These are phyloP conservation scores for Aureobasidium sp. DNA, from an alignment of 2,329 filamentous ascomycete genomes.

Conservation along the genomic window DNA sequence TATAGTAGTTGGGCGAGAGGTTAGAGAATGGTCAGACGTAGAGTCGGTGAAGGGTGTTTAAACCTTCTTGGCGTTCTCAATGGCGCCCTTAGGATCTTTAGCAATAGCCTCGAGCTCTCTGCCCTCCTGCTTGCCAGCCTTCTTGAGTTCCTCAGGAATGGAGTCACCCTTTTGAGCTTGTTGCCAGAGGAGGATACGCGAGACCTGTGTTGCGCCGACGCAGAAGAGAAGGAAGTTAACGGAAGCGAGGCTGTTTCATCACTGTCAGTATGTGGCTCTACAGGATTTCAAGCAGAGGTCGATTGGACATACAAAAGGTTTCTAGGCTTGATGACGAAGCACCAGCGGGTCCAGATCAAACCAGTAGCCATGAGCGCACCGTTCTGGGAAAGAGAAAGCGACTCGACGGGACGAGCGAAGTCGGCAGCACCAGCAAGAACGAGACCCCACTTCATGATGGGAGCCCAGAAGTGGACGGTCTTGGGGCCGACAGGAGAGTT, in stretches of 20 bases:
- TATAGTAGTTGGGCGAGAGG: neutral
- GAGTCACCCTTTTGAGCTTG: slow-evolving; percentile 47
- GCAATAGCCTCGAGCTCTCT: slow-evolving; percentile 23
- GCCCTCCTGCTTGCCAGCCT: slow-evolving; percentile 28
- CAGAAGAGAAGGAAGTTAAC: slow-evolving; percentile 97
- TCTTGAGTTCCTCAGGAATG: slow-evolving; percentile 34
- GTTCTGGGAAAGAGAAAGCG: slow-evolving; percentile 91
- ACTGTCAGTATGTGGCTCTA: neutral
- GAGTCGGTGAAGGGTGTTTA: neutral
- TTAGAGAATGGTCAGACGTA: neutral
- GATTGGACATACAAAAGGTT: slow-evolving; percentile 64
- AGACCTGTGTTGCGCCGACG: slow-evolving; percentile 75
- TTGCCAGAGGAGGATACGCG: slow-evolving; percentile 63
- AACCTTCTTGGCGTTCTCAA: slow-evolving; percentile 28
- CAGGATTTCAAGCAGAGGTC: neutral
- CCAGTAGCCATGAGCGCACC: slow-evolving; percentile 81
- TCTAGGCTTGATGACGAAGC: slow-evolving; percentile 88
- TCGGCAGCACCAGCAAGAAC: slow-evolving; percentile 89
- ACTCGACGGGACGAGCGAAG: slow-evolving; percentile 81
- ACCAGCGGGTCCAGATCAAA: slow-evolving; percentile 98
- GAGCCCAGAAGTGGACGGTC: slow-evolving; percentile 98
- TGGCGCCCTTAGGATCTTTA: slow-evolving; percentile 25
- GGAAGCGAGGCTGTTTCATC: slow-evolving; percentile 61
- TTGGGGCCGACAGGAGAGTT: slow-evolving; percentile 42
- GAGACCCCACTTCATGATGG: slow-evolving; percentile 94